Base-by-base conservation (phyloP, 176 grass and related monocot species). In the Thalia dealbata region DNA sequence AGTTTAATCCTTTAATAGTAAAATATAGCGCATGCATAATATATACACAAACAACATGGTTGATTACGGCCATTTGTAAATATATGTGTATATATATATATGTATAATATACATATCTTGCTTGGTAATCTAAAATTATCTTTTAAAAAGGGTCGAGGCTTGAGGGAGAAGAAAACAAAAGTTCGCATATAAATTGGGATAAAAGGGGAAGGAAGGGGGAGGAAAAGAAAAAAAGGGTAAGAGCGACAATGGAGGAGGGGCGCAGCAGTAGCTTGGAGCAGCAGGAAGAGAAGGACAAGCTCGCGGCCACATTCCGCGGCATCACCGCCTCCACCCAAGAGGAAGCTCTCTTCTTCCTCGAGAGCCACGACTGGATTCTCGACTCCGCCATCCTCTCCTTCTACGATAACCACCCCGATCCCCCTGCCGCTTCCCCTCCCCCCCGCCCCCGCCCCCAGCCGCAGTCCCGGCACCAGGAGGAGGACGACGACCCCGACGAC, bases 261-360 rank as follows among this genome's bases (percentile, higher is more conserved):
- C 26, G 70, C 10, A 54, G 70, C 42, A 50, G 70, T 19, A 54
- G 70, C 42, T 21, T 19, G n/a, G 45, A 51, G 46, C 23, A 67
- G 14, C 23, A 67, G 14, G 65, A 6, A 6, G 65, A 68, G 65
- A 68, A 43, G 65, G 3, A n/a, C 21, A 68, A 6, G 15, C 76
- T 90, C 21, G 83, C 84, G 25, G 90, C 86, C 14, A 75, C 84
- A 13, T 97, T 97, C 87, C 72, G 81, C 64, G 80, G 66, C 79
- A 78, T 93, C 54, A 92, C 95, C 14, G 86, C 90, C 23, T 81
- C 95, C 12, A 73, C 87, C 10, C 76, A 75, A n/a, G 79, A 88
- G 16, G 87, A 88, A 64, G 95, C 95, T 24, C 65, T 81, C 70
- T 97, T 91, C 87, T 93, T 85, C 78, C 89, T 97, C 76, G 87